Evolutionary conservation across 331 rosid species (phyloP), one percentile per base, ranked within the genome.

Genomic region (Malus hybrid): DNA sequence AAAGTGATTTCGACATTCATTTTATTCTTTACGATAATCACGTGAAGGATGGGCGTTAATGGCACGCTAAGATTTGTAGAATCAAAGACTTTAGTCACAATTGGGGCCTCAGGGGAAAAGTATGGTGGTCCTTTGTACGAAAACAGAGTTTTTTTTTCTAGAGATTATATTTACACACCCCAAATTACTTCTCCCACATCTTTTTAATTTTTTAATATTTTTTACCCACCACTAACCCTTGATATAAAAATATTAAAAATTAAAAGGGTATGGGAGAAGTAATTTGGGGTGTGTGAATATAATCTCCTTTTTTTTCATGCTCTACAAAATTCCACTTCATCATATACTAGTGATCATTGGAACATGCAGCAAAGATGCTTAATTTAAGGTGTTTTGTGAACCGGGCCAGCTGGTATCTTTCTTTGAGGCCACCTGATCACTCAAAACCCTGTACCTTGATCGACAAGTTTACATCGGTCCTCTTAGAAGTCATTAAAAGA

Each of bases 331-430:
- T 29, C 31, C 20, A 24, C 24, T 56, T 72, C 22, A 42, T 24
- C 60, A 27, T 62, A 27, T 42, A 18, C 31, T 60, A 64, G 39
- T 9, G 29, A 61, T 77, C 66, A 19, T 11, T 14, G 32, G 32
- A 73, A 13, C 29, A 32, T 4, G 57, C 65, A 48, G 60, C 65
- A 67, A 36, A 60, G 67, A 36, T 80, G 70, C 57, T 78, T 70
- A 11, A 29, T 61, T 46, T 77, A 3, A 46, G 24, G 55, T 60
- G 48, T 60, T 31, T 39, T 15, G 52, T 29, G 19, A 13, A 60
- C 64, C 63, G 33, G 81, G 65, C 36, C 34, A 55, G 50, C 70
- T 44, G 48, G 81, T 20, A 69, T 39, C 6, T 46, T 16, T 18
- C 24, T 48, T 69, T 72, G 29, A 48, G 60, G 7, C 54, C 54